Percentiles rank a stretch among this genome's conserved stretches.
phyloP scores from a whole-genome alignment of 345 rosid genomes.

The Rhodamnia argentea region DNA sequence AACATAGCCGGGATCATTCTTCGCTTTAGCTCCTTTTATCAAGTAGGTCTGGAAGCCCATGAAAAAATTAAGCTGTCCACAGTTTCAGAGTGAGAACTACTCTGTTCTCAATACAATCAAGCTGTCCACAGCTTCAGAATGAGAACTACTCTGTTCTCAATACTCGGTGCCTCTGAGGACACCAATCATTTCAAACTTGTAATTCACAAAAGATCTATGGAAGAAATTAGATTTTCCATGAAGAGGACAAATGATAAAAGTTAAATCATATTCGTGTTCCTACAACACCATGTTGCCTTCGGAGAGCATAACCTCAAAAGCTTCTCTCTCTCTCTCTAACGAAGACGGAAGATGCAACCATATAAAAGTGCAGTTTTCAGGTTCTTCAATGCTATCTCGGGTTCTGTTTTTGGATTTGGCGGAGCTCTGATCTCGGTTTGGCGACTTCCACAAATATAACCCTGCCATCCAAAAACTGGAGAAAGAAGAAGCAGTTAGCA shows the following conservation, averaged over 20 bases:
- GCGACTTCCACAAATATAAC: constrained; percentile 77
- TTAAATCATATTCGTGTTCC: neutral
- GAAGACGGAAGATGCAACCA: neutral
- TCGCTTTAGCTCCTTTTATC: neutral
- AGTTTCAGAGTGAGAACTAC: neutral
- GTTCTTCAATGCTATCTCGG: constrained; percentile 5
- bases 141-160: neutral
- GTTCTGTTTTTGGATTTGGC: constrained; percentile 18
- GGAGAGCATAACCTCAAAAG: neutral
- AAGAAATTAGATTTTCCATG: neutral
- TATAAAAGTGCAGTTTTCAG: neutral
- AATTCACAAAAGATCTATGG: neutral
- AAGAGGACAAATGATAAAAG: neutral
- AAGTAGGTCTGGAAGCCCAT: neutral
- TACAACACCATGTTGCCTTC: neutral
- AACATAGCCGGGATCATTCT: neutral
- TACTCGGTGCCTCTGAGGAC: neutral
- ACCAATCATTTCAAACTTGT: neutral
- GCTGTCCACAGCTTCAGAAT: neutral
- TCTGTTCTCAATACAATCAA: neutral
- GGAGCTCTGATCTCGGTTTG: constrained; percentile 46
- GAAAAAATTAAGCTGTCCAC: neutral
- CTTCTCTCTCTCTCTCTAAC: neutral
- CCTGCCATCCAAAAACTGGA: constrained; percentile 74
- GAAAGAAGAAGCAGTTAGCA: neutral